Evolutionary conservation across 768 basidiomycete genomes (phyloP).

Genomic region (Strobilomyces confusus): DNA sequence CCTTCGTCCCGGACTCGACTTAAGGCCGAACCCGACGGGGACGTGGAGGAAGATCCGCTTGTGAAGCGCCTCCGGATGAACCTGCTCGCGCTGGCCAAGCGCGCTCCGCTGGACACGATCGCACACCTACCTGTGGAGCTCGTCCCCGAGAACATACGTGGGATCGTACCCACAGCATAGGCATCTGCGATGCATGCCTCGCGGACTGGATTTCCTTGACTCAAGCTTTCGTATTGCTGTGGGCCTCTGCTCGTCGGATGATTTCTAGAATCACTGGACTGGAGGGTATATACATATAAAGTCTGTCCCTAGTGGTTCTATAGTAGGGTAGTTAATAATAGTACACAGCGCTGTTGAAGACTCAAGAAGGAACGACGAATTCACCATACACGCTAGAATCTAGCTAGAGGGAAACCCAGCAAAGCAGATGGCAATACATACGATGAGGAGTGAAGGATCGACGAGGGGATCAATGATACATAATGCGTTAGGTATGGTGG

Average conservation of each 20-base stretch:
- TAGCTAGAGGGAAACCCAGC: neutral
- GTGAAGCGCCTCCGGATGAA: slow-evolving; percentile 64
- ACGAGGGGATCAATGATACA: slow-evolving; percentile 11
- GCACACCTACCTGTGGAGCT: slow-evolving; percentile 59
- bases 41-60: slow-evolving; percentile 42
- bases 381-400: neutral
- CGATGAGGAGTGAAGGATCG: neutral
- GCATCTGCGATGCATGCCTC: neutral
- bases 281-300: neutral
- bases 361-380: neutral
- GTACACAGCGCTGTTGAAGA: slow-evolving; percentile 11
- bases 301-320: slow-evolving; percentile 9
- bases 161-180: slow-evolving; percentile 53
- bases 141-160: slow-evolving; percentile 62
- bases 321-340: slow-evolving; percentile 13
- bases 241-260: neutral
- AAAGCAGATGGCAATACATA: neutral
- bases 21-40: neutral
- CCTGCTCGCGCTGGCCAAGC: slow-evolving; percentile 71
- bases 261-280: slow-evolving; percentile 3
- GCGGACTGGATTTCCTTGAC: too few relatives aligned
- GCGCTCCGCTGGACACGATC: slow-evolving; percentile 71
- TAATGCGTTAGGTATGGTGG: neutral
- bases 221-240: neutral
- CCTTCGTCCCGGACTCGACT: neutral